Conservation (phyloP, 2,329 filamentous ascomycete genomes). For the Clathrospora elynae region DNA sequence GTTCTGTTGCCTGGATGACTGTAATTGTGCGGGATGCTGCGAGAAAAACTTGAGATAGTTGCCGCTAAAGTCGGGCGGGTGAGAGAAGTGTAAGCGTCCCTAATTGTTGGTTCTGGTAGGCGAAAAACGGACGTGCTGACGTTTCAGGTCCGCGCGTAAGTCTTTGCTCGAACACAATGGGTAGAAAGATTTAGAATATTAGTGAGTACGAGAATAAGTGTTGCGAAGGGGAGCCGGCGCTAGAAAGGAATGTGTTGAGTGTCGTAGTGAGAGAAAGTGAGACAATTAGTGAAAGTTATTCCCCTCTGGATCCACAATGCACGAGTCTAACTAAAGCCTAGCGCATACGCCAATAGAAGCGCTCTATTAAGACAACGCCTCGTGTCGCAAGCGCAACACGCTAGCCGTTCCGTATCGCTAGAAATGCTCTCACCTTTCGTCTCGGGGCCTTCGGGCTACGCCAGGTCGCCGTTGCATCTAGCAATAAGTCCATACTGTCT, state of each 20-base stretch:
- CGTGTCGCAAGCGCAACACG: constrained; percentile 23
- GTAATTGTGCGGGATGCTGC: constrained; percentile 7
- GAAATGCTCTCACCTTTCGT: too few relatives aligned
- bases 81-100: not conserved
- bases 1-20: not conserved
- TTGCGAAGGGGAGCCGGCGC: constrained; percentile 11
- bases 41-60: constrained; percentile 3
- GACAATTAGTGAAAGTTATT: constrained; percentile 39
- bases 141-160: too few relatives aligned
- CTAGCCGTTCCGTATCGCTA: constrained; percentile 17
- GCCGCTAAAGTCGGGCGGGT: constrained; percentile 1
- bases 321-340: constrained; percentile 31
- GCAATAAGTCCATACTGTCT: too few relatives aligned
- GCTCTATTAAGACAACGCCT: constrained; percentile 35
- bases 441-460: too few relatives aligned
- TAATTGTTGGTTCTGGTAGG: not conserved
- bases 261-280: constrained; percentile 21
- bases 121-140: not conserved
- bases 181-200: constrained; percentile 2
- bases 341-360: constrained; percentile 31
- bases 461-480: too few relatives aligned
- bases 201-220: constrained; percentile 2
- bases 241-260: constrained; percentile 11
- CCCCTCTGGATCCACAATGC: constrained; percentile 35
- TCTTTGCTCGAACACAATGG: too few relatives aligned